Evolutionary conservation across 78 protist species (phyloP).

Genomic region (Polysphondylium violaceum): DNA sequence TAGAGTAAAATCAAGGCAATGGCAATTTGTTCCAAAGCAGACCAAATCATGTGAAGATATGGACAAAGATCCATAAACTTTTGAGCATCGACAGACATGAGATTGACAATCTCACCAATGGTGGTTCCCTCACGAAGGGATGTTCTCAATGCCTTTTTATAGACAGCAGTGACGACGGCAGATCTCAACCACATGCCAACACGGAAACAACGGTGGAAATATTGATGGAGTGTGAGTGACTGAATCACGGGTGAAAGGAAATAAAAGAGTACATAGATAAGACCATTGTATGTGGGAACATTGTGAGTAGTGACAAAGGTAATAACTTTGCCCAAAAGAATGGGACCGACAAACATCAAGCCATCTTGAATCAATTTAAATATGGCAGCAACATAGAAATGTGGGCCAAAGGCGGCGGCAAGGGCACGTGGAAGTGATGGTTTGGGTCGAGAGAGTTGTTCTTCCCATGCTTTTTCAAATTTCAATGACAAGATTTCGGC

Average conservation of each 20-base stretch:
- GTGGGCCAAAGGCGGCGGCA: conserved; percentile 59
- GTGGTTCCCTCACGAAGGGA: conserved; percentile 67
- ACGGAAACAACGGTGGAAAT: conserved; percentile 56
- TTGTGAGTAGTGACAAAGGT: conserved; percentile 5
- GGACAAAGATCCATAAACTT: conserved; percentile 79
- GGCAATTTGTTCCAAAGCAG: conserved; percentile 52
- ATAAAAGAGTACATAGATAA: conserved; percentile 33
- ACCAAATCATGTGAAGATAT: conserved; percentile 90
- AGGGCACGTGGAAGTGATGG: conserved; percentile 81
- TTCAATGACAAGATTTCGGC: conserved; percentile 19
- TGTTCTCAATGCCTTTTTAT: conserved; percentile 47
- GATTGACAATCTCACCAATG: conserved; percentile 89
- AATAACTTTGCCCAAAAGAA: conserved; percentile 25
- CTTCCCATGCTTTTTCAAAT: conserved; percentile 61
- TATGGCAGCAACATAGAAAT: conserved; percentile 33
- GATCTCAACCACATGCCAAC: conserved; percentile 78
- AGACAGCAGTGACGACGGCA: conserved; percentile 69
- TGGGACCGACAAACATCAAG: conserved; percentile 72
- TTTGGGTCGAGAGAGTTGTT: conserved; percentile 32
- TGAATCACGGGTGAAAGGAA: conserved; percentile 52
- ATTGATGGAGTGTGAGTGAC: conserved; percentile 56
- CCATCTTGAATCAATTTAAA: conserved; percentile 56
- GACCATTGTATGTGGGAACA: conserved; percentile 33
- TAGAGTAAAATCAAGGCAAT: conserved; percentile 41
- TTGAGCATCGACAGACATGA: conserved; percentile 91